Evolutionary conservation across 768 basidiomycete genomes (phyloP), one percentile per base, ranked within the genome.

Genomic region (Naganishia onofrii): DNA sequence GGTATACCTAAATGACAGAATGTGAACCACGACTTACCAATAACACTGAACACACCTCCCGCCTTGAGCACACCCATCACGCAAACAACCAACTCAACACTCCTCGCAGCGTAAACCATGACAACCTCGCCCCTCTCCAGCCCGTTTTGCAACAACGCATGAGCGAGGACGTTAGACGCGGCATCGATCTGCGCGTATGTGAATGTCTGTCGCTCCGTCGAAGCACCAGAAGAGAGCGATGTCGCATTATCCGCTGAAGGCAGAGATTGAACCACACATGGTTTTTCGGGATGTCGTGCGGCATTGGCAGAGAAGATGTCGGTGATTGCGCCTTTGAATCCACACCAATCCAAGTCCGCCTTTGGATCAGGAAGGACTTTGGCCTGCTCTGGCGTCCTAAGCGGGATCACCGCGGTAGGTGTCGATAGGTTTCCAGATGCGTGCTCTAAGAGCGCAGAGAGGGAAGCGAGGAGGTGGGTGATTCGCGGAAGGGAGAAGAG

Each of bases 1-100:
- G n/a, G n/a, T n/a, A n/a, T n/a, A n/a, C n/a, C n/a, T n/a, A n/a
- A n/a, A n/a, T n/a, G n/a, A n/a, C n/a, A n/a, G n/a, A n/a, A n/a
- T n/a, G 46, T 69, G 57, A 23, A 1, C 34, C 42, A 65, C n/a
- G 4, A 82, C 88, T 72, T 56, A 94, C 93, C 94, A 55, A 98
- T 95, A 71, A 99, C 96, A 55, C 91, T 94, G 83, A 99, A 97
- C 3, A 91, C 93, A 0, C 91, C 95, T 31, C 96, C 96, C 3
- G 90, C 92, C 82, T 97, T 97, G 72, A 98, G 85, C 42, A 94
- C 88, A 28, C 92, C 96, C 89, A 99, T 91, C 9, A 98, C 93
- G 6, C 95, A 94, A 3, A 98, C 90, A 1, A 96, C 91, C 65
- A 99, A 88, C 80, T 99, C 95, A 56, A 97, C 93, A 74, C 91